Evolutionary conservation across 2,329 filamentous ascomycete species (phyloP).

Genomic region (Sarocladiaceae sp.): DNA sequence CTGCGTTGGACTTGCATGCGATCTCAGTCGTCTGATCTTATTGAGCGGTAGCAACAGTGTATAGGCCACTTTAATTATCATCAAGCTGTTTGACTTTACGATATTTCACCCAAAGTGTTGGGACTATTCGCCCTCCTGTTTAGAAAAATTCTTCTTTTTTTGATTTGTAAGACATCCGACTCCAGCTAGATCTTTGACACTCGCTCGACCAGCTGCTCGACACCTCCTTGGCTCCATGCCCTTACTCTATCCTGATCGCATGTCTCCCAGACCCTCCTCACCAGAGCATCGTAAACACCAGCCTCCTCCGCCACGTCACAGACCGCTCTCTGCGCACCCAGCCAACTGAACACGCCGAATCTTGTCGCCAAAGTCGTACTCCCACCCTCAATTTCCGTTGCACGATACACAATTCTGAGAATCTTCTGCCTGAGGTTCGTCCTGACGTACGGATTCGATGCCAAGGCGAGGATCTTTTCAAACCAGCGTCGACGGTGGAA

Average conservation of each 20-base stretch:
- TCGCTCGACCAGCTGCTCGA: constrained; percentile 21
- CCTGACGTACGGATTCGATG: constrained; percentile 58
- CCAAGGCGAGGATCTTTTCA: constrained; percentile 67
- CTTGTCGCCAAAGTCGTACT: constrained; percentile 77
- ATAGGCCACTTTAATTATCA: constrained; percentile 6
- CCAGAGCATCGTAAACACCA: constrained; percentile 47
- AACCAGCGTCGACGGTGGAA: constrained; percentile 61
- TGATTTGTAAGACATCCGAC: too few species aligned
- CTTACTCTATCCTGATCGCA: constrained; percentile 61
- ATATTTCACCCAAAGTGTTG: too few species aligned
- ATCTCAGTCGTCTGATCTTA: too few species aligned
- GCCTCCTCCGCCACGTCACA: constrained; percentile 35
- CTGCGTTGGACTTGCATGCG: too few species aligned
- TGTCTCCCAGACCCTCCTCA: constrained; percentile 53
- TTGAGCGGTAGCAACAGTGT: background rate
- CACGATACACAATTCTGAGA: constrained; percentile 57
- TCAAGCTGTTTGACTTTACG: too few species aligned
- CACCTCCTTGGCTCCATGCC: constrained; percentile 56
- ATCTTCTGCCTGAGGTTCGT: constrained; percentile 53
- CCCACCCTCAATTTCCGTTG: constrained; percentile 61
- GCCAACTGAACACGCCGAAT: constrained; percentile 68
- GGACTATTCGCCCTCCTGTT: too few species aligned
- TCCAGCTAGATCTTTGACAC: background rate
- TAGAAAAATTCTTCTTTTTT: too few species aligned
- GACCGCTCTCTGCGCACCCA: constrained; percentile 52